Percentiles rank a stretch among this genome's conserved stretches.
These are phyloP conservation scores for Lophiostoma macrostomum DNA, from an alignment of 495 filamentous ascomycete genomes.

Conservation along the genomic window DNA sequence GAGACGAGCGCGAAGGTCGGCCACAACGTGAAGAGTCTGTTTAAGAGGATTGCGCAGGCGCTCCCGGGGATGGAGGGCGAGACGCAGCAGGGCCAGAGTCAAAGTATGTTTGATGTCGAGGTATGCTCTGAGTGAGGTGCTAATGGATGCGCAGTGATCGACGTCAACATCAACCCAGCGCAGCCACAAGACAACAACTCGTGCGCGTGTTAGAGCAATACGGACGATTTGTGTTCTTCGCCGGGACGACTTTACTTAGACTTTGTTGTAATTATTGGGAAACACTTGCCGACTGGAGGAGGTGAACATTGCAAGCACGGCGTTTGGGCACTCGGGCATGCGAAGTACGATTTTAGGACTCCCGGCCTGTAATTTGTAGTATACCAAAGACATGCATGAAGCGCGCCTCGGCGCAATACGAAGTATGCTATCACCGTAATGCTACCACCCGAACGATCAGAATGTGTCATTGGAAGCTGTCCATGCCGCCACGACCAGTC, in stretches of 20 bases:
- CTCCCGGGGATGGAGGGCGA: constrained; percentile 94
- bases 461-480: constrained; percentile 5
- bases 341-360: constrained; percentile 14
- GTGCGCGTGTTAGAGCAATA: constrained; percentile 63
- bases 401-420: too few species aligned
- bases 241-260: constrained; percentile 18
- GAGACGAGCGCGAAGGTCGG: constrained; percentile 98
- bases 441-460: too few species aligned
- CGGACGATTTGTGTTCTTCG: not conserved
- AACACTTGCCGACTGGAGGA: constrained; percentile 9
- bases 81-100: constrained; percentile 40
- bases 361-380: constrained; percentile 31
- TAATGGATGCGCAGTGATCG: constrained; percentile 64
- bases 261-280: constrained; percentile 28
- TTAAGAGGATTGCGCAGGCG: constrained; percentile 95
- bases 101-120: constrained; percentile 35
- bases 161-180: constrained; percentile 83
- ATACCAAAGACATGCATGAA: constrained; percentile 27
- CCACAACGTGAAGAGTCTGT: constrained; percentile 95
- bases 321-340: constrained; percentile 27
- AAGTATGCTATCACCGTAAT: too few species aligned
- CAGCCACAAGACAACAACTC: constrained; percentile 70
- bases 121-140: constrained; percentile 35
- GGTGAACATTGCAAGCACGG: constrained; percentile 28
- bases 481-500: constrained; percentile 2